Evolutionary conservation across 2,329 filamentous ascomycete species (phyloP), one percentile per base, ranked within the genome.

Genomic region (Diaporthe vexans): DNA sequence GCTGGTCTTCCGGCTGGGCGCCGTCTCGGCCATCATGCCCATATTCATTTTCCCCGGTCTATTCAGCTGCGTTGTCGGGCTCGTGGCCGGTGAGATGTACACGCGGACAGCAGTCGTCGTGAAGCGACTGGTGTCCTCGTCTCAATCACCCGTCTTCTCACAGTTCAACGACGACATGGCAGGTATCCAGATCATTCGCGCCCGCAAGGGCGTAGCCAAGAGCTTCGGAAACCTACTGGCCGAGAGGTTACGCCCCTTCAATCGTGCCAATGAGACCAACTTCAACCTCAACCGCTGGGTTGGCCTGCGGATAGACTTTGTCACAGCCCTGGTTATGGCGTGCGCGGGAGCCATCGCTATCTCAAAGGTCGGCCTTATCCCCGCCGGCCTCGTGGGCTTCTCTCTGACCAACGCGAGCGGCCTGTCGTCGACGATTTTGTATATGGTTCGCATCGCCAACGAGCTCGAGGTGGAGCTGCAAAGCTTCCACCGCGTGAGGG

Each of bases 271-370:
- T 0, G 88, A 90, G 77, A 82, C 88, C 0, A 86, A 85, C 61
- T 89, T 85, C 76, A 90, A 90, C 79, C 86, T 86, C 75, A 91
- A 91, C 78, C 86, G 89, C 10, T 91, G 89, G 89, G 86, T 91
- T 3, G 84, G 86, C 1, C 84, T 90, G 52, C 86, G 89, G 7
- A 83, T 89, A 6, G 89, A 90, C 75, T 84, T 89, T 77, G 85
- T 88, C 70, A 89, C 88, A 1, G 87, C 88, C 0, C 79, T 89
- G 1, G 87, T 90, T 15, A 85, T 86, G 17, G 82, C 89, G 1
- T 83, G 83, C 13, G 89, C 88, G 0, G 89, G 88, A 11, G 83
- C 85, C 59, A 88, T 90, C 67, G 89, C 89, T 8, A 83, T 89
- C 9, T 85, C 83, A 19, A 84, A 88, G 76, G 83, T 85, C 17